phyloP scores from a whole-genome alignment of 176 grass and related monocot genomes.

The Alopecurus myosuroides region DNA sequence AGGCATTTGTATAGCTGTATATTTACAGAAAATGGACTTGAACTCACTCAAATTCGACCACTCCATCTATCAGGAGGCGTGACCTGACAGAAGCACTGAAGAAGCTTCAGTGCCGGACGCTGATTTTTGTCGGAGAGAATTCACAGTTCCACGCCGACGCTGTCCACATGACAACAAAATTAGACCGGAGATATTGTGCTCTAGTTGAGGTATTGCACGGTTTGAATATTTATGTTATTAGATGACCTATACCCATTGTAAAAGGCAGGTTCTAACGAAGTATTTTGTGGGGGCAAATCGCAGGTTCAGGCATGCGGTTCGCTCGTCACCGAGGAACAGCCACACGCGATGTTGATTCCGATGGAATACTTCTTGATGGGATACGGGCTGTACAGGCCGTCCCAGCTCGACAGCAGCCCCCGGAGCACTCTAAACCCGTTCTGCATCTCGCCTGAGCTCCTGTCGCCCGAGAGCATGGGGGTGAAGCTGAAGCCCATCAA shows the following conservation, averaged over 20 bases:
- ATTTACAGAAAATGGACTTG: not conserved
- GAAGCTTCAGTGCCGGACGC: conserved; percentile 79
- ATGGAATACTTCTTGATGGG: conserved; percentile 92
- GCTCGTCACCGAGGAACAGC: conserved; percentile 87
- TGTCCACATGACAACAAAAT: conserved; percentile 81
- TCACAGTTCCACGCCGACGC: conserved; percentile 77
- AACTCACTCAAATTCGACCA: not conserved
- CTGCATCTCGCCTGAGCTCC: conserved; percentile 81
- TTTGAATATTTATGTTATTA: not conserved
- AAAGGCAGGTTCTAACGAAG: not conserved
- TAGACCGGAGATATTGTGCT: conserved; percentile 67
- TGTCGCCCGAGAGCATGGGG: conserved; percentile 97
- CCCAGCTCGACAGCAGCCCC: conserved; percentile 58
- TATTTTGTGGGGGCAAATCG: conserved; percentile 9
- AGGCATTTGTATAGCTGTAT: not conserved
- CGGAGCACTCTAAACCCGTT: conserved; percentile 70
- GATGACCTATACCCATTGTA: not conserved
- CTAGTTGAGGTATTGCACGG: conserved; percentile 67
- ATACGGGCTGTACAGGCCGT: conserved; percentile 75
- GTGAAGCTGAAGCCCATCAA: conserved; percentile 98
- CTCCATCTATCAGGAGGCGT: conserved; percentile 47
- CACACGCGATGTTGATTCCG: conserved; percentile 86
- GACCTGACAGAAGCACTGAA: conserved; percentile 74
- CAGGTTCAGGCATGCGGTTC: conserved; percentile 94
- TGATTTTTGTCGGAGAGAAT: conserved; percentile 90